phyloP scores from a whole-genome alignment of 257 asterid species.

The Solanum pimpinellifolium region DNA sequence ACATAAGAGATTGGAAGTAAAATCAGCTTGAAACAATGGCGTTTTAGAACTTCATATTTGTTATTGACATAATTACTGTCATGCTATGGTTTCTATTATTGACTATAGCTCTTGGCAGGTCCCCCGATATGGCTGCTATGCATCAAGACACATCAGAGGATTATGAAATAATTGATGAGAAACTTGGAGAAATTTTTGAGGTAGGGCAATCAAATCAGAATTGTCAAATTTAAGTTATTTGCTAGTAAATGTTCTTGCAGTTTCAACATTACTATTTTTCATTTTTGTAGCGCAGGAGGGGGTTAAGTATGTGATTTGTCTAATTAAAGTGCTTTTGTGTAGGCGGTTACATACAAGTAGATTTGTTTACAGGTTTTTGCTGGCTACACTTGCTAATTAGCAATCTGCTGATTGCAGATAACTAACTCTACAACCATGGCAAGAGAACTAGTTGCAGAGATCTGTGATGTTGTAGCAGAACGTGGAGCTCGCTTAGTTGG shows the following conservation, averaged over 20 bases:
- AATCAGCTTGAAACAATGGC: background rate
- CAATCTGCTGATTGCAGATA: conserved; percentile 24
- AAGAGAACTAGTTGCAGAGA: conserved; percentile 53
- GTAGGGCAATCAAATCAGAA: conserved; percentile 7
- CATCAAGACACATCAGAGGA: conserved; percentile 82
- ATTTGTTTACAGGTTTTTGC: background rate
- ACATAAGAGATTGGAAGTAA: background rate
- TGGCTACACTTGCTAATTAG: background rate
- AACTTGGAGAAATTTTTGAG: conserved; percentile 42
- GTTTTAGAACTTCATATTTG: background rate
- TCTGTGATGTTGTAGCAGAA: conserved; percentile 69
- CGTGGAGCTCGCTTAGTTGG: conserved; percentile 83
- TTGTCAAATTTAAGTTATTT: background rate
- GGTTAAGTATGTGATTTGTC: background rate
- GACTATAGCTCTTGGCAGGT: conserved; percentile 15
- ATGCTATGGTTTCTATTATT: background rate
- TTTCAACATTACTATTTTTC: background rate
- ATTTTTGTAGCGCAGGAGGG: background rate
- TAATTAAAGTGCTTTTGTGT: background rate
- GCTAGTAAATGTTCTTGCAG: background rate
- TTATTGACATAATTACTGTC: background rate
- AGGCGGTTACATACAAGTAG: background rate
- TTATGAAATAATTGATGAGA: conserved; percentile 52
- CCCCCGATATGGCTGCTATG: conserved; percentile 85
- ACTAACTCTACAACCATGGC: conserved; percentile 31